Conservation (phyloP, 805 yeast species). For the Kodamaea laetipori region DNA sequence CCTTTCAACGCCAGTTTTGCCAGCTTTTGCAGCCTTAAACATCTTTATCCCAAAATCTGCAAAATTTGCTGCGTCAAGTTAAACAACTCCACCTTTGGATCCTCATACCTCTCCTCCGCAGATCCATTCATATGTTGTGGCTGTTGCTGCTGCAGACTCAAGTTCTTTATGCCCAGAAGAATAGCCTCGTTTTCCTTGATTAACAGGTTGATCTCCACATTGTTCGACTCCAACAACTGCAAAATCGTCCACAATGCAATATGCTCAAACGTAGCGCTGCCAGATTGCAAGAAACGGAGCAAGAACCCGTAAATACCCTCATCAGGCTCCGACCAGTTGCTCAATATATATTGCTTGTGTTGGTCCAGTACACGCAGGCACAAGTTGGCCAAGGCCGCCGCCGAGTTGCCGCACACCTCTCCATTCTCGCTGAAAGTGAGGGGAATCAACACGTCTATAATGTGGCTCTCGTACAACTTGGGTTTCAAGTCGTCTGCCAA, state of each 20-base stretch:
- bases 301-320: constrained; percentile 88
- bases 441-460: constrained; percentile 87
- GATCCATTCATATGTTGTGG: constrained; percentile 19
- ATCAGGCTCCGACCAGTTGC: constrained; percentile 75
- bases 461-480: constrained; percentile 77
- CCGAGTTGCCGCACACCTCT: constrained; percentile 97
- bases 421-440: constrained; percentile 83
- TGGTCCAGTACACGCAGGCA: constrained; percentile 83
- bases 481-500: constrained; percentile 92
- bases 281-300: constrained; percentile 73
- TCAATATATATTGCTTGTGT: constrained; percentile 70
- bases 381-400: constrained; percentile 95
- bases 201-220: constrained; percentile 57
- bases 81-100: constrained; percentile 64
- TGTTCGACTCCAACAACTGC: constrained; percentile 87
- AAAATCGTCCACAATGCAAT: constrained; percentile 96
- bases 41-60: constrained; percentile 53
- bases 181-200: constrained; percentile 58
- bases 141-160: constrained; percentile 42
- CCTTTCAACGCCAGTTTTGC: no score
- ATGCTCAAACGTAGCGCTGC: constrained; percentile 94
- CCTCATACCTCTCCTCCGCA: constrained; percentile 46
- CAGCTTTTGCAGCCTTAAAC: no score
- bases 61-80: constrained; percentile 69
- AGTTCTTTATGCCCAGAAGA: constrained; percentile 54